Conservation (phyloP, 805 yeast species). For the Metschnikowia orientalis region DNA sequence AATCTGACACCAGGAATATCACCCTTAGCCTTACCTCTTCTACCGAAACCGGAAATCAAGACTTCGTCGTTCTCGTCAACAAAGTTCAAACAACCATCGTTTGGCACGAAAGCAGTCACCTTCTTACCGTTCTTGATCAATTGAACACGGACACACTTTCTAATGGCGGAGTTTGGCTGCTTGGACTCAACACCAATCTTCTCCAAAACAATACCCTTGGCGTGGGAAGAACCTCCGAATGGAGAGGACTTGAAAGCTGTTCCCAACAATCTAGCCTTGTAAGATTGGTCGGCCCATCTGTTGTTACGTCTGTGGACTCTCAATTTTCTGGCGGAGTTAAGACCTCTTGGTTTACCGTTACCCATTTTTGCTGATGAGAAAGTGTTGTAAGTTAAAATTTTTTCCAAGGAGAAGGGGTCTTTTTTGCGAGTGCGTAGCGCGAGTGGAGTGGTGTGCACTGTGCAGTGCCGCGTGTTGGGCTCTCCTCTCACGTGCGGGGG, state of each 20-base stretch:
- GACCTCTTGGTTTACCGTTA: constrained; percentile 99
- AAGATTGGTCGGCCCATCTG: constrained; percentile 99
- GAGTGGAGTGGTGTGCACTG: constrained; percentile 4
- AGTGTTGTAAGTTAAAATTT: constrained; percentile 11
- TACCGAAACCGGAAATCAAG: constrained; percentile 99
- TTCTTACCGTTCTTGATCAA: constrained; percentile 99
- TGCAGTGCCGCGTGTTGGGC: constrained; percentile 2
- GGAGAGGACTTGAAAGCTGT: constrained; percentile 99
- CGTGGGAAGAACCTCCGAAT: constrained; percentile 99
- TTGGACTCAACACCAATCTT: constrained; percentile 99
- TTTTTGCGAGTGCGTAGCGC: constrained; percentile 11
- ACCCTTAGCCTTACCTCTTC: constrained; percentile 99
- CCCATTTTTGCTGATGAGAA: constrained; percentile 65
- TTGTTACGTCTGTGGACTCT: constrained; percentile 99
- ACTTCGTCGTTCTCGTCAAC: constrained; percentile 99
- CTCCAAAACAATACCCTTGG: constrained; percentile 99
- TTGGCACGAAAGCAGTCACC: constrained; percentile 99
- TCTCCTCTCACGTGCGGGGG: constrained; percentile 9
- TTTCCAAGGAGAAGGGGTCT: constrained; percentile 6
- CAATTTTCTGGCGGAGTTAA: constrained; percentile 99
- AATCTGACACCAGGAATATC: constrained; percentile 99
- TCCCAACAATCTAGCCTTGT: constrained; percentile 98
- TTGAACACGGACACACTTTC: constrained; percentile 99
- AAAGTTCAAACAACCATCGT: constrained; percentile 99
- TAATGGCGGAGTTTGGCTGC: constrained; percentile 99